Evolutionary conservation across 805 yeast genomes (phyloP).

Genomic region (Cyberlindnera euphorbiae): DNA sequence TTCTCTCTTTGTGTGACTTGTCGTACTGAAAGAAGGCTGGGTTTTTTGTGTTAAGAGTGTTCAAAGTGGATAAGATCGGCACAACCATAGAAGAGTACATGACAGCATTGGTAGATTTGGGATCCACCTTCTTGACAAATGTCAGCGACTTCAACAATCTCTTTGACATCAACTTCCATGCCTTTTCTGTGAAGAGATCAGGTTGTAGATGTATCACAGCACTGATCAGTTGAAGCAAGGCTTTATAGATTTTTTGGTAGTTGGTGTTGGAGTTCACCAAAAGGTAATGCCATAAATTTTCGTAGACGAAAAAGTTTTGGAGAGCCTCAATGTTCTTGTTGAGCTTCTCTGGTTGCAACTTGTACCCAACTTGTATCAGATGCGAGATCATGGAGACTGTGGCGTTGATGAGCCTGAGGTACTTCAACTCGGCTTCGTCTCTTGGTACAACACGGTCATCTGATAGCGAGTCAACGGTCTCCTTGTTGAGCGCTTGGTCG

Average conservation of each 20-base stretch:
- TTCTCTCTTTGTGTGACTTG: conserved; percentile 41
- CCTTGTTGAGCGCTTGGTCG: conserved; percentile 47
- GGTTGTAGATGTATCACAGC: conserved; percentile 26
- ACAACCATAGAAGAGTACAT: conserved; percentile 43
- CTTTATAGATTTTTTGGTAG: conserved; percentile 38
- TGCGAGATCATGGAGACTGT: conserved; percentile 44
- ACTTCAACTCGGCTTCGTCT: conserved; percentile 64
- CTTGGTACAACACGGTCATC: conserved; percentile 67
- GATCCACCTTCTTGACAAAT: conserved; percentile 25
- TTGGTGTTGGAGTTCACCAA: conserved; percentile 29
- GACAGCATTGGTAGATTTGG: conserved; percentile 30
- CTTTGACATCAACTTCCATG: conserved; percentile 30
- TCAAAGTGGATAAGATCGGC: conserved; percentile 45
- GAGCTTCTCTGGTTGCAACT: conserved; percentile 16
- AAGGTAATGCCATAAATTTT: conserved; percentile 41
- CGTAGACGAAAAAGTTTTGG: conserved; percentile 34
- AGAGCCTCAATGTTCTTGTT: conserved; percentile 22
- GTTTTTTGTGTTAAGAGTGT: conserved; percentile 39
- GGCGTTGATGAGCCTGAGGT: conserved; percentile 49
- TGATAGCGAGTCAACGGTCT: conserved; percentile 58
- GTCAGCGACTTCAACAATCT: conserved; percentile 30
- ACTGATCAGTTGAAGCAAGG: conserved; percentile 35
- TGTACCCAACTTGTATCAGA: conserved; percentile 24
- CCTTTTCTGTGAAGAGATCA: conserved; percentile 18
- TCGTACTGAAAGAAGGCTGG: conserved; percentile 51